Base-by-base conservation (phyloP, 139 green algal genomes). In the Marvania coccoides region DNA sequence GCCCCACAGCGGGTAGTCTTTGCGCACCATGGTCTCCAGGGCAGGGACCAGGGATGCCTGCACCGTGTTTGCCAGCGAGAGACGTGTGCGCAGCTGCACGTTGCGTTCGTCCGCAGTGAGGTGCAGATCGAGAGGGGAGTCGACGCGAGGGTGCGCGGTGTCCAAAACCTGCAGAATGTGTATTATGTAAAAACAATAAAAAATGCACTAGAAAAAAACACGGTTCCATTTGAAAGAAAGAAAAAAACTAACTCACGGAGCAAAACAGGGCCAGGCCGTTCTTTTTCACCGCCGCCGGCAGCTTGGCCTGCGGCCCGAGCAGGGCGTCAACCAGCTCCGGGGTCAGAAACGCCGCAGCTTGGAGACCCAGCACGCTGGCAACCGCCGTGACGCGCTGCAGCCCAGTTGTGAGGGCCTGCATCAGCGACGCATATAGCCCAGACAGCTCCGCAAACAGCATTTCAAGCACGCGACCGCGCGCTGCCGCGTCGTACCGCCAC, bases 1-100 rank as follows among this genome's bases (percentile, higher is more conserved):
- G 47, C 57, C 57, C 59, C 59, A 66, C 1, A 66, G 23, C 19
- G 19, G 33, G 33, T 66, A 66, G 19, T 66, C 59, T 23, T 54
- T 23, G 19, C 56, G 59, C 13, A 66, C 59, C 19, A 66, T 13
- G 13, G 10, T 46, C 0, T 66, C 59, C 38, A 66, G 36, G 9
- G 34, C 34, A 66, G 59, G 59, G 19, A 66, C 13, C 37, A 66
- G 13, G n/a, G 38, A 12, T 28, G 9, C 9, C 37, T 59, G 9
- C 12, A 59, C 9, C 10, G 12, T 28, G 9, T 28, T 9, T 23
- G 30, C 9, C 19, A 59, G 48, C 37, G 35, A 9, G 30, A 40
- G 48, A 40, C 12, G 9, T 9, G 12, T 9, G 19, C 30, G 9
- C 37, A 9, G 35, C 30, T 31, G 48, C 37, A 9, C 48, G 10